Evolutionary conservation across 257 asterid genomes (phyloP).

Genomic region (Ehretia macrophylla): DNA sequence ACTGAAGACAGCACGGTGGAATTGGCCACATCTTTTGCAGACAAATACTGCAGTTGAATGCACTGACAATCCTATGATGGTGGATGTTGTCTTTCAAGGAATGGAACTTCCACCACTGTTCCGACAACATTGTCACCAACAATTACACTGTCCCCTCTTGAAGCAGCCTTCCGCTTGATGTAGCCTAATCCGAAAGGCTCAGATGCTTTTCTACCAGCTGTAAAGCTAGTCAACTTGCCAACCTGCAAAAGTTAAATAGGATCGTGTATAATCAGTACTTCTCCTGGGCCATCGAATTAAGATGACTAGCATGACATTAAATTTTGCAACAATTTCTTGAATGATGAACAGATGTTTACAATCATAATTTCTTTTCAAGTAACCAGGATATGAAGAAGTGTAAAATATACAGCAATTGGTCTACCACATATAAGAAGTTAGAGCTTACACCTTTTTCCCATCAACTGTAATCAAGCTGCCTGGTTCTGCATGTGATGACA

Average conservation of each 20-base stretch:
- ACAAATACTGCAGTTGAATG: conserved; percentile 1
- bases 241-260: conserved; percentile 46
- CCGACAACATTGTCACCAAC: conserved; percentile 64
- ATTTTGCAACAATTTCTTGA: neutral
- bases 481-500: conserved; percentile 65
- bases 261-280: neutral
- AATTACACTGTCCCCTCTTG: conserved; percentile 61
- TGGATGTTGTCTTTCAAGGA: conserved; percentile 60
- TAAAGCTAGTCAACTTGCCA: conserved; percentile 81
- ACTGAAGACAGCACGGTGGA: neutral
- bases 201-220: conserved; percentile 49
- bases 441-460: conserved; percentile 67
- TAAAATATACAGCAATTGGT: neutral
- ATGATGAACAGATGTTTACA: neutral
- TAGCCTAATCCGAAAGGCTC: conserved; percentile 87
- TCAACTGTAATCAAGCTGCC: conserved; percentile 68
- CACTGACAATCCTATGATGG: conserved; percentile 22
- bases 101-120: conserved; percentile 77
- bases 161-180: conserved; percentile 67
- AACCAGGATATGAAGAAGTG: neutral
- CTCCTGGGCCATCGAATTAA: neutral
- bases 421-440: too few relatives aligned
- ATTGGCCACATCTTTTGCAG: neutral
- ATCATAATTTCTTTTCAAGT: neutral
- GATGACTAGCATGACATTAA: neutral